phyloP scores from a whole-genome alignment of 139 green algal species.

The Chlorella sp. region DNA sequence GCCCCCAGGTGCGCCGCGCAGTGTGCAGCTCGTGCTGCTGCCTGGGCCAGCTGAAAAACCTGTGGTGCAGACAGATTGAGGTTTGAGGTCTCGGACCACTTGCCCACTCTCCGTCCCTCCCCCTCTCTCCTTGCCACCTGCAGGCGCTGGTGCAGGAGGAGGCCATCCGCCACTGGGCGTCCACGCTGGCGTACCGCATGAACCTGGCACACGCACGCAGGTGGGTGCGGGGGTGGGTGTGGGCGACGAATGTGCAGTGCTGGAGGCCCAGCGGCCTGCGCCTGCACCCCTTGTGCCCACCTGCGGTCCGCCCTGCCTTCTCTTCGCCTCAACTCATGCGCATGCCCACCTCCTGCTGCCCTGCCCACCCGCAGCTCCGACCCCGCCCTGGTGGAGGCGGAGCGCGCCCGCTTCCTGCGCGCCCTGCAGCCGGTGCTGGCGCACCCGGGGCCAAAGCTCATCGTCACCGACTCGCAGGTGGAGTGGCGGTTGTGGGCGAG shows the following conservation, averaged over 20 bases:
- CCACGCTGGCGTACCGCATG: slow-evolving; percentile 63
- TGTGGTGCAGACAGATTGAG: no score
- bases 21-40: background rate
- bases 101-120: no score
- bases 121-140: background rate
- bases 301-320: background rate
- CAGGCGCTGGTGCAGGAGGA: slow-evolving; percentile 64
- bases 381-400: slow-evolving; percentile 35
- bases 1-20: slow-evolving; percentile 49
- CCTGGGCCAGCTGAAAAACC: no score
- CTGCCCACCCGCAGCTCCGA: slow-evolving; percentile 5
- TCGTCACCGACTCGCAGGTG: slow-evolving; percentile 71
- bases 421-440: slow-evolving; percentile 50
- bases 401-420: slow-evolving; percentile 58
- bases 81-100: no score
- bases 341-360: background rate
- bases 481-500: slow-evolving; percentile 35
- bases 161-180: slow-evolving; percentile 62
- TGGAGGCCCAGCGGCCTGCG: background rate
- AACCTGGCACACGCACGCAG: slow-evolving; percentile 58
- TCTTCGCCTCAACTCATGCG: background rate
- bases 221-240: background rate
- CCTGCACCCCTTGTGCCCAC: background rate
- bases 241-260: background rate
- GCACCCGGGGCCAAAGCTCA: slow-evolving; percentile 56